phyloP scores from a whole-genome alignment of 1,284 basidiomycete genomes.

The Sanghuangporus sanghuang region DNA sequence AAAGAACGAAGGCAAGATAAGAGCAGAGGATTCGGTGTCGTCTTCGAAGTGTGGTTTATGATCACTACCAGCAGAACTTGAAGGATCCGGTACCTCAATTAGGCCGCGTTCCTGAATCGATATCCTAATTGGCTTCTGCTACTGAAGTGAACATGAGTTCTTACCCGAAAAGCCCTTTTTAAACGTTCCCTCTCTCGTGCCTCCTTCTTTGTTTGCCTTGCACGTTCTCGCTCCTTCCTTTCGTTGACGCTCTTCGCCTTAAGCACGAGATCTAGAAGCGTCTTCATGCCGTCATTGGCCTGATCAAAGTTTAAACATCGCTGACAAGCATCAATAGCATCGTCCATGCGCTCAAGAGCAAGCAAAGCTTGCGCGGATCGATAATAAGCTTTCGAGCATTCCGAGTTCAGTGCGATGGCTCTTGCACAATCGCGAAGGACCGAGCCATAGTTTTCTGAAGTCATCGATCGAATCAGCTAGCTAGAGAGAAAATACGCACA shows the following conservation, averaged over 20 bases:
- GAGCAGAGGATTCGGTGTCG: slow-evolving; percentile 49
- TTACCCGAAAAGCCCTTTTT: slow-evolving; percentile 56
- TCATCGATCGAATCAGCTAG: slow-evolving; percentile 12
- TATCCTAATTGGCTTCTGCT: not conserved
- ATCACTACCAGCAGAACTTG: slow-evolving; percentile 48
- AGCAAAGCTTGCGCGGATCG: slow-evolving; percentile 75
- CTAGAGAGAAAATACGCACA: slow-evolving; percentile 5
- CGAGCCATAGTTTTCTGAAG: slow-evolving; percentile 78
- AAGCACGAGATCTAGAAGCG: slow-evolving; percentile 41
- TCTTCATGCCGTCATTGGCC: slow-evolving; percentile 46
- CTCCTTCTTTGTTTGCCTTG: slow-evolving; percentile 44
- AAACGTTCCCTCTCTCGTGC: slow-evolving; percentile 43
- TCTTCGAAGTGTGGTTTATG: slow-evolving; percentile 60
- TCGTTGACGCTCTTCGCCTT: slow-evolving; percentile 45
- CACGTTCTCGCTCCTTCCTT: slow-evolving; percentile 43
- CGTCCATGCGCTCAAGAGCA: slow-evolving; percentile 66
- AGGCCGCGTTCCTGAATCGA: slow-evolving; percentile 57
- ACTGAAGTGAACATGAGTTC: slow-evolving; percentile 18
- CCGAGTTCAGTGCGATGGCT: slow-evolving; percentile 58
- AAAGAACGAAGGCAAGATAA: slow-evolving; percentile 87
- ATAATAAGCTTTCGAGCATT: slow-evolving; percentile 78
- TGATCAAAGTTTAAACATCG: slow-evolving; percentile 59
- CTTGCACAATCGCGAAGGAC: slow-evolving; percentile 81
- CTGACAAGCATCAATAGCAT: slow-evolving; percentile 76
- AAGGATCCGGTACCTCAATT: slow-evolving; percentile 51